These are phyloP conservation scores for Penicillium turbatum DNA, from an alignment of 495 filamentous ascomycete genomes.

Conservation along the genomic window DNA sequence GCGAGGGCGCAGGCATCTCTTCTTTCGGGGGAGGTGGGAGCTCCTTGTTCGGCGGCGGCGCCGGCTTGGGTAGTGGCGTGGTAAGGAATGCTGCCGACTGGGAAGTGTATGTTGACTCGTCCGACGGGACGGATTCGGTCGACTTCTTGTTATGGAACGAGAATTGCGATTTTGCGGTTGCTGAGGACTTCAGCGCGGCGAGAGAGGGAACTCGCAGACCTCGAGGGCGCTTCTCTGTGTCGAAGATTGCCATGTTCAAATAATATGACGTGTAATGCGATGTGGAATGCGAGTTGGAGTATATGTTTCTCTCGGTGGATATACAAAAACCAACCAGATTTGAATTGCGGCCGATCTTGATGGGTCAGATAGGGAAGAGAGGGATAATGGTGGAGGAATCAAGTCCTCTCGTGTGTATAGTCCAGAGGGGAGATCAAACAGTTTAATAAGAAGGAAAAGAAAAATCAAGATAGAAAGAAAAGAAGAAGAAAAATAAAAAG, in stretches of 20 bases:
- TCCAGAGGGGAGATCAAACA: too few relatives aligned
- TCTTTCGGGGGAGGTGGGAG: slow-evolving; percentile 29
- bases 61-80: slow-evolving; percentile 13
- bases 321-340: slow-evolving; percentile 7
- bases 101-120: not conserved
- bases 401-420: too few relatives aligned
- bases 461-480: too few relatives aligned
- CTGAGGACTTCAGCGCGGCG: slow-evolving; percentile 29
- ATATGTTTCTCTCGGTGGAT: not conserved
- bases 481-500: too few relatives aligned
- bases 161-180: slow-evolving; percentile 21
- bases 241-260: slow-evolving; percentile 34
- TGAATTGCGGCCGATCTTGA: not conserved
- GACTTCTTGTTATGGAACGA: slow-evolving; percentile 24
- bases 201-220: slow-evolving; percentile 40
- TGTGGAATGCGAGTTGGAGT: not conserved
- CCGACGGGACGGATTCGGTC: slow-evolving; percentile 9
- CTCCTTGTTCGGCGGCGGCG: slow-evolving; percentile 31
- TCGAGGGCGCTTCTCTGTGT: slow-evolving; percentile 38
- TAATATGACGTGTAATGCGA: not conserved
- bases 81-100: slow-evolving; percentile 6
- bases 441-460: too few relatives aligned
- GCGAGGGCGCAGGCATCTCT: slow-evolving; percentile 12
- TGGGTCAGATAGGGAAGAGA: too few relatives aligned
- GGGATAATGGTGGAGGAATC: too few relatives aligned